phyloP scores from a whole-genome alignment of 441 rosid genomes.

The Raphanus hybrid region DNA sequence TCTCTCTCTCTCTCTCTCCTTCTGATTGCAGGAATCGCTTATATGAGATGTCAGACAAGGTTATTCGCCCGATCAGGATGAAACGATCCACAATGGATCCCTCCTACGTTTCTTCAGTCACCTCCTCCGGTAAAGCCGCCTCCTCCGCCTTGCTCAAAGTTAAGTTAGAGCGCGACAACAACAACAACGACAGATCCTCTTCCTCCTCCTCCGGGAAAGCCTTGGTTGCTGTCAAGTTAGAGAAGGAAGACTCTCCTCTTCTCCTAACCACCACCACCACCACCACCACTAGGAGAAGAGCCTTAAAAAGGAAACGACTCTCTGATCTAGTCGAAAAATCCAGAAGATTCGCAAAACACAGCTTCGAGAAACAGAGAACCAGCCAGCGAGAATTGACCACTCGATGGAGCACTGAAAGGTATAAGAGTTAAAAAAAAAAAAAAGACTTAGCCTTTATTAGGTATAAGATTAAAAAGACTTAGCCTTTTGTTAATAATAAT shows the following conservation, averaged over 20 bases:
- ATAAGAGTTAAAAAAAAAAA: not conserved
- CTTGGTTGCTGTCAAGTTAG: slow-evolving; percentile 35
- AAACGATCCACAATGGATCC: slow-evolving; percentile 10
- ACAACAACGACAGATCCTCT: too few relatives aligned
- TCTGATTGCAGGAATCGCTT: slow-evolving; percentile 7
- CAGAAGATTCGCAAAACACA: slow-evolving; percentile 27
- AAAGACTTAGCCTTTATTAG: slow-evolving; percentile 31
- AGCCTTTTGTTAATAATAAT: not conserved
- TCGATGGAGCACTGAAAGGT: slow-evolving; percentile 86
- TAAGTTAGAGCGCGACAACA: not conserved
- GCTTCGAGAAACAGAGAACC: slow-evolving; percentile 16
- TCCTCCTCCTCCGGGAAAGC: slow-evolving; percentile 8
- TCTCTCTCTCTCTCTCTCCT: not conserved
- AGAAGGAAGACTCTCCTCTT: slow-evolving; percentile 46
- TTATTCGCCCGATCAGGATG: not conserved
- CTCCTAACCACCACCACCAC: slow-evolving; percentile 11
- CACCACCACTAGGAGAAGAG: slow-evolving; percentile 23
- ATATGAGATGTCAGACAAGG: slow-evolving; percentile 21
- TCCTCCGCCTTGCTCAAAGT: not conserved
- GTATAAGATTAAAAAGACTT: slow-evolving; percentile 35
- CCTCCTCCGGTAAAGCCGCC: not conserved
- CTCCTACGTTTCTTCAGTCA: not conserved
- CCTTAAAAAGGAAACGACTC: slow-evolving; percentile 51
- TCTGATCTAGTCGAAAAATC: slow-evolving; percentile 39
- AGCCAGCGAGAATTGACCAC: slow-evolving; percentile 40